Evolutionary conservation across 202 grass and related monocot genomes (phyloP), one percentile per base, ranked within the genome.

Genomic region (Thinopyrum obtusiflorum): DNA sequence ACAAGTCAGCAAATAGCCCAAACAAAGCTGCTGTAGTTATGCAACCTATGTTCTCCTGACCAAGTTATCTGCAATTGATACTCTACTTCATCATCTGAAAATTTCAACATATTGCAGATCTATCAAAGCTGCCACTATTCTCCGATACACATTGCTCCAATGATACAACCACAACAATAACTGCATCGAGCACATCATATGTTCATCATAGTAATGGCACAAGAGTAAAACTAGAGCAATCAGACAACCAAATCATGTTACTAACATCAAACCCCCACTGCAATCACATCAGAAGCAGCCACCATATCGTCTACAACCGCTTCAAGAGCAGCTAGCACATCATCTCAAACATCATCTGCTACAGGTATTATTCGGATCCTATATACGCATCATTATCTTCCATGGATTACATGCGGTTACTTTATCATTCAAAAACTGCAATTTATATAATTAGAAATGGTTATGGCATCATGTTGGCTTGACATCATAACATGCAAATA

Each of bases 1-100:
- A 78, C 81, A 66, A 90, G 77, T 68, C 87, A 88, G 79, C 71
- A 75, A 68, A 79, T 59, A 76, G 84, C 85, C 49, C 83, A 78
- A 83, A 81, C 8, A 74, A 44, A 59, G 0, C 12, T 73, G 29
- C 61, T 66, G 69, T 60, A 85, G 84, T 86, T 89, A 73, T 65
- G 37, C 26, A 76, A 24, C 11, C 4, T 73, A 65, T 37, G 36
- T 37, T 37, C 36, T 37, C 36, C 36, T 3, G 37, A 40, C 37
- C 37, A 40, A 40, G 37, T 40, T 40, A 3, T 40, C 37, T 40
- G 3, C 23, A 79, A 28, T 29, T 33, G 25, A 81, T 59, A 9
- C 63, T 44, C 67, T 17, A 73, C 69, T 44, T 44, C 53, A 21
- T 59, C 39, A 47, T 23, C 24, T 87, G 21, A 83, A 61, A 31